Evolutionary conservation across 805 yeast species (phyloP).

Genomic region (Suhomyces vadensis): DNA sequence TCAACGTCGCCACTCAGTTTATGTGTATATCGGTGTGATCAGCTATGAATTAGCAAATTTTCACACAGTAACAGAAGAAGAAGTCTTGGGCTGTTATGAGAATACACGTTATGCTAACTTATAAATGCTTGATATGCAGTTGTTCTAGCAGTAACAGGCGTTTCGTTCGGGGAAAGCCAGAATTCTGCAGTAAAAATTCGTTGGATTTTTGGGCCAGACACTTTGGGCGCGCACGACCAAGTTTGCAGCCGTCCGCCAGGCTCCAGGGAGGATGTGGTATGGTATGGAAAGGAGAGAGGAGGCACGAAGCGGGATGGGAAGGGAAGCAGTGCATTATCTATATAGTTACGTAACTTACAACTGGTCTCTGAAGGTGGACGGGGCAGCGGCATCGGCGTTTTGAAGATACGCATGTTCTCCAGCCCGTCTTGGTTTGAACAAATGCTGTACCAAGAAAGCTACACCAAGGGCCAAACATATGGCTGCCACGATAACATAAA

Average conservation of each 20-base stretch:
- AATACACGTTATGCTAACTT: no score
- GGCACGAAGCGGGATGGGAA: no score
- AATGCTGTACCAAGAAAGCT: conserved; percentile 74
- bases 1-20: neutral
- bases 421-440: conserved; percentile 78
- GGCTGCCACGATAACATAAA: conserved; percentile 83
- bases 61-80: neutral
- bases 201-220: conserved; percentile 6
- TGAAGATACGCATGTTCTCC: conserved; percentile 73
- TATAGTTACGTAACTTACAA: conserved; percentile 9
- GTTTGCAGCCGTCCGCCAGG: neutral
- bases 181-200: conserved; percentile 5
- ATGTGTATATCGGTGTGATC: neutral
- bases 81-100: neutral
- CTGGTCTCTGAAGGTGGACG: conserved; percentile 22
- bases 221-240: conserved; percentile 5
- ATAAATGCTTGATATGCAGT: no score
- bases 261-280: no score
- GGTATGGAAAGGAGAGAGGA: no score
- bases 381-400: conserved; percentile 16
- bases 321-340: no score
- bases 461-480: conserved; percentile 70
- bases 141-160: neutral
- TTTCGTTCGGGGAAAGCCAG: neutral
- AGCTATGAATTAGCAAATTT: neutral